These are phyloP conservation scores for Malassezia japonica DNA, from an alignment of 1,284 basidiomycete species.

Conservation along the genomic window DNA sequence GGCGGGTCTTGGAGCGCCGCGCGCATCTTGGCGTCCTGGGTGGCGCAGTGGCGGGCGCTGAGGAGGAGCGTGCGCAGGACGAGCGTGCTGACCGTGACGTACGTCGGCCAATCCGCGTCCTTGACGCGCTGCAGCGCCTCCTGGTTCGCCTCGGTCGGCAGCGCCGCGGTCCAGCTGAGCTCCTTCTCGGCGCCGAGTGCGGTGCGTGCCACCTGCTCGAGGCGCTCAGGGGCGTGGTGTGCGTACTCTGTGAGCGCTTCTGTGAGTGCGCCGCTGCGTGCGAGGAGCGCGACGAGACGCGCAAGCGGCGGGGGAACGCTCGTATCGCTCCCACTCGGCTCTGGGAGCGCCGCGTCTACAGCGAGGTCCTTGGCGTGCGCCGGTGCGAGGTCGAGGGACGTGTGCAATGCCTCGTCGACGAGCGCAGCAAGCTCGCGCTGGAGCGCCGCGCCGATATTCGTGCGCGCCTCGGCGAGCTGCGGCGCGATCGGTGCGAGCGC, in stretches of 20 bases:
- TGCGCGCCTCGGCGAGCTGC: slow-evolving; percentile 32
- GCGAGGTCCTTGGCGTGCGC: background rate
- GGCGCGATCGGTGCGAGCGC: slow-evolving; percentile 19
- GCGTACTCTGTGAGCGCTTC: background rate
- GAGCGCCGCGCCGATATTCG: slow-evolving; percentile 23
- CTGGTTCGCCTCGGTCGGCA: background rate
- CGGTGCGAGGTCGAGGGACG: background rate
- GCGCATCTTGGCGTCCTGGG: background rate
- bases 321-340: background rate
- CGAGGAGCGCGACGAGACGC: background rate
- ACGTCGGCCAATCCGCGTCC: background rate
- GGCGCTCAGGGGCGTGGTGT: background rate
- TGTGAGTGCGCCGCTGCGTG: background rate
- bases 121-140: background rate
- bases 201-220: background rate
- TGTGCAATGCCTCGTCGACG: slow-evolving; percentile 52
- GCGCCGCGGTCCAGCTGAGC: background rate
- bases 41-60: background rate
- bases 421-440: slow-evolving; percentile 60
- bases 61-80: slow-evolving; percentile 7
- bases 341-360: background rate
- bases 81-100: background rate
- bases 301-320: background rate
- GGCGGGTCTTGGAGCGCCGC: background rate
- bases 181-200: background rate